A percentile compares a stretch with the other conserved stretches of the same genome.
Conservation (phyloP, 257 asterid genomes). For the Salvia splendens region DNA sequence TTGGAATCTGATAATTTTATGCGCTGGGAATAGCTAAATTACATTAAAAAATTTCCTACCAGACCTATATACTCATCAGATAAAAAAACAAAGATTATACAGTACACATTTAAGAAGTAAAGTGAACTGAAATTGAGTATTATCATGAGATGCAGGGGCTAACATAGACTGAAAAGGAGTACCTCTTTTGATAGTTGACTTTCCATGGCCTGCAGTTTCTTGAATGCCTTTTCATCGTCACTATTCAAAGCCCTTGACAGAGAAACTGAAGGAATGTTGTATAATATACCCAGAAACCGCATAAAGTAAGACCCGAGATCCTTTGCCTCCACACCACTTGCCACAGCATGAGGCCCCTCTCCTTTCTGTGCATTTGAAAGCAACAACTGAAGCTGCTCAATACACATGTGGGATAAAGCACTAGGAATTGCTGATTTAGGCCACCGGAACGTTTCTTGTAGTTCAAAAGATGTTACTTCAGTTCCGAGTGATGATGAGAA, state of each 20-base stretch:
- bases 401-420: conserved; percentile 77
- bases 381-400: conserved; percentile 86
- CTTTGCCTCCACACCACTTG: conserved; percentile 61
- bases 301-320: conserved; percentile 90
- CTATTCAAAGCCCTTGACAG: conserved; percentile 61
- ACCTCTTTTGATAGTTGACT: conserved; percentile 80
- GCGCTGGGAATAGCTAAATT: neutral
- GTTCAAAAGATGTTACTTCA: conserved; percentile 94
- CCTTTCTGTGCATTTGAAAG: conserved; percentile 82
- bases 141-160: neutral
- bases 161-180: conserved; percentile 28
- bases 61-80: neutral
- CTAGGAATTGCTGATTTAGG: conserved; percentile 74
- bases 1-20: neutral
- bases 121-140: neutral
- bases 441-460: conserved; percentile 88
- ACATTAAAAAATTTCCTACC: neutral
- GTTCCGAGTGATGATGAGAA: conserved; percentile 91
- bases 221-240: conserved; percentile 81
- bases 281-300: conserved; percentile 66
- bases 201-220: conserved; percentile 73
- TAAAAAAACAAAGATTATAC: neutral
- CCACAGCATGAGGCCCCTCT: conserved; percentile 58
- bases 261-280: conserved; percentile 93
- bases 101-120: neutral